Evolutionary conservation across 257 asterid genomes (phyloP).

Genomic region (Ocimum tenuiflorum): DNA sequence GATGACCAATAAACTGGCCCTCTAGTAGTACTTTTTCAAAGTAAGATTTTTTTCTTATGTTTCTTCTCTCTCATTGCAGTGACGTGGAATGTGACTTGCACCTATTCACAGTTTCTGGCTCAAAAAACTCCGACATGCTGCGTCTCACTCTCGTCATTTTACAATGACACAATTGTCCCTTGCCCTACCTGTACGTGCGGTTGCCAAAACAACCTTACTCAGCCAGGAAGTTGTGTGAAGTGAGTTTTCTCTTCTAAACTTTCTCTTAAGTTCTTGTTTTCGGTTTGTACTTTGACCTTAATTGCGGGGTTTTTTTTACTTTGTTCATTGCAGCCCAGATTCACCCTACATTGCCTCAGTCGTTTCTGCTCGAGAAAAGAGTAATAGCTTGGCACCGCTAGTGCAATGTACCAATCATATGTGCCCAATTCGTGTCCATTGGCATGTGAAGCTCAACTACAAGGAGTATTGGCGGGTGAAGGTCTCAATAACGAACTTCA

Average conservation of each 20-base stretch:
- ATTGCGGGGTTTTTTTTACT: too few species aligned
- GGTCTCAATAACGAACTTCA: conserved; percentile 70
- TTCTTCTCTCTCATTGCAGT: neutral
- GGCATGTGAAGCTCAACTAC: conserved; percentile 83
- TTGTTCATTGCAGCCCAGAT: conserved; percentile 56
- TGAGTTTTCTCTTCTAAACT: conserved; percentile 18
- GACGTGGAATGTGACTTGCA: too few species aligned
- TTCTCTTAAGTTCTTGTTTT: too few species aligned
- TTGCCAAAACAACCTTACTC: too few species aligned
- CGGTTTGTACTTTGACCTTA: too few species aligned
- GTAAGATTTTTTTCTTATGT: conserved; percentile 1
- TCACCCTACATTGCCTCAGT: conserved; percentile 57
- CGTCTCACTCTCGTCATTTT: too few species aligned
- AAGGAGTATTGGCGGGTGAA: conserved; percentile 80
- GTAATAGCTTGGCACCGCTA: conserved; percentile 42
- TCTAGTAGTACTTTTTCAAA: neutral
- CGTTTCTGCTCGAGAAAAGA: conserved; percentile 44
- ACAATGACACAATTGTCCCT: too few species aligned
- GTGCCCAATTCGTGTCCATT: conserved; percentile 87
- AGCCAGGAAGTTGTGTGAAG: conserved; percentile 47
- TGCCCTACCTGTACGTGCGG: too few species aligned
- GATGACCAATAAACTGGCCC: neutral
- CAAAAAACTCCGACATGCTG: too few species aligned
- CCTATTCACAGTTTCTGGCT: too few species aligned
- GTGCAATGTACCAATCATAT: conserved; percentile 80